Conservation (phyloP, 129 eudicot genomes). For the Flaveria robusta region DNA sequence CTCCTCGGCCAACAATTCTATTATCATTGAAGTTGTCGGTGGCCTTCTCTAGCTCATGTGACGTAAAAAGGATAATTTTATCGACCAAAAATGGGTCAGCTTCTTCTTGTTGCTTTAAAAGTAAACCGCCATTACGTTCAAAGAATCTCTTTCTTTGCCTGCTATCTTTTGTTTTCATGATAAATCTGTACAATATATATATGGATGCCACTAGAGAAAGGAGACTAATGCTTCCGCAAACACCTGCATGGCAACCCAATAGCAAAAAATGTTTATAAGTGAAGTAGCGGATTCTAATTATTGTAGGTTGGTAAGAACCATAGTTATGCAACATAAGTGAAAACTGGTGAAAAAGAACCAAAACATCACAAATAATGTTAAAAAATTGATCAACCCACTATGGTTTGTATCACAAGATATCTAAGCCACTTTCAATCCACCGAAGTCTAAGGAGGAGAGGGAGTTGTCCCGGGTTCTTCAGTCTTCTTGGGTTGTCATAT, state of each 20-base stretch:
- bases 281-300: no score
- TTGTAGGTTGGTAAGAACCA: no score
- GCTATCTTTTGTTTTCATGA: slow-evolving; percentile 1
- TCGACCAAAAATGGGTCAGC: slow-evolving; percentile 22
- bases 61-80: slow-evolving; percentile 32
- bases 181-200: neutral
- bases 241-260: neutral
- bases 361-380: no score
- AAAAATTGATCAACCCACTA: no score
- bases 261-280: no score
- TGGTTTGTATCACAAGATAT: no score
- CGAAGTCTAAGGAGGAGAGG: no score
- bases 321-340: no score
- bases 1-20: neutral
- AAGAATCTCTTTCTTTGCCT: slow-evolving; percentile 27
- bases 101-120: slow-evolving; percentile 35
- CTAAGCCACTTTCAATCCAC: no score
- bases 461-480: no score
- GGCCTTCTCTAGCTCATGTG: slow-evolving; percentile 37
- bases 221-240: neutral
- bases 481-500: no score
- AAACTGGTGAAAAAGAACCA: no score
- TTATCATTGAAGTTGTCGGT: slow-evolving; percentile 15
- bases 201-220: neutral
- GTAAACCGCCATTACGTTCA: slow-evolving; percentile 41